phyloP scores from a whole-genome alignment of 345 rosid genomes.

The Noccaea caerulescens region DNA sequence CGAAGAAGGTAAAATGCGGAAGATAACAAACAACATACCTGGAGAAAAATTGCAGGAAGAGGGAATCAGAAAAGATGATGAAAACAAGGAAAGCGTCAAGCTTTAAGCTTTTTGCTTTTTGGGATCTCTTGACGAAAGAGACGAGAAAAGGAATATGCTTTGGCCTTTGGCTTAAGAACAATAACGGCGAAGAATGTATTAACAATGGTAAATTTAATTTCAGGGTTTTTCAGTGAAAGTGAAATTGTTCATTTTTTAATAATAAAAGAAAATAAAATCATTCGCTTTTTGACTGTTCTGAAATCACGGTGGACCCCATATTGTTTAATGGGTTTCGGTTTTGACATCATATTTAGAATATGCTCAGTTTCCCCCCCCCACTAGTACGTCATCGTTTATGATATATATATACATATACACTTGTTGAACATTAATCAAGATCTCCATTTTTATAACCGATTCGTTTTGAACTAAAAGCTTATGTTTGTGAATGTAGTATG shows the following conservation, averaged over 20 bases:
- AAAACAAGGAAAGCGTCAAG: constrained; percentile 6
- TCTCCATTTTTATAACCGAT: too few relatives aligned
- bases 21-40: background rate
- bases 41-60: constrained; percentile 14
- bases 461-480: too few relatives aligned
- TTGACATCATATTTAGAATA: too few relatives aligned
- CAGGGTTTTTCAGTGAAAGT: constrained; percentile 12
- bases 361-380: too few relatives aligned
- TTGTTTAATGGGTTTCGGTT: background rate
- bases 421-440: too few relatives aligned
- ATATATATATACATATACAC: too few relatives aligned
- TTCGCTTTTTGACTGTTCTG: constrained; percentile 11
- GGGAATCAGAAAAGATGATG: background rate
- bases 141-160: constrained; percentile 47
- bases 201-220: constrained; percentile 8
- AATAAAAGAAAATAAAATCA: background rate
- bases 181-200: constrained; percentile 19
- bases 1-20: too few relatives aligned
- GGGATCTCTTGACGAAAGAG: constrained; percentile 26
- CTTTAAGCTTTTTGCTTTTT: constrained; percentile 23
- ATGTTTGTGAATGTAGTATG: too few relatives aligned
- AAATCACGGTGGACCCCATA: constrained; percentile 18
- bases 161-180: constrained; percentile 7
- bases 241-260: constrained; percentile 4
- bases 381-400: too few relatives aligned